phyloP scores from a whole-genome alignment of 2,329 filamentous ascomycete species.

The Bipolaris oryzae region DNA sequence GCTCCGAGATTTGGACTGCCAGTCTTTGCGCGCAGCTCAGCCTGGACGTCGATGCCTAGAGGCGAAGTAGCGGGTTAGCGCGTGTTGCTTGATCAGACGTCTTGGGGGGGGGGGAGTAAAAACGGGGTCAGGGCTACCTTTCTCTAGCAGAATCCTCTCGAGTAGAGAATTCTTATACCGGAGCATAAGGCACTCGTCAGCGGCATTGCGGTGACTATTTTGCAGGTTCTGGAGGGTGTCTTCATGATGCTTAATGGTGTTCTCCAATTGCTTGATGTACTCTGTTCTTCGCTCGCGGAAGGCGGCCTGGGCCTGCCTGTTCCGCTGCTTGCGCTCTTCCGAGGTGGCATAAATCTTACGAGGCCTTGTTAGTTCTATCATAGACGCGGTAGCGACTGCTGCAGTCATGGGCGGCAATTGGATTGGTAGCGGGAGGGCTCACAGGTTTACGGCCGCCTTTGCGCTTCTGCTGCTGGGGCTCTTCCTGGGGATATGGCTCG shows the following conservation, averaged over 20 bases:
- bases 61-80: constrained; percentile 25
- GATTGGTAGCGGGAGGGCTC: constrained; percentile 51
- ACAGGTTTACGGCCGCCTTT: constrained; percentile 98
- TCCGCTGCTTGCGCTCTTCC: constrained; percentile 96
- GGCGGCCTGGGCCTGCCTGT: constrained; percentile 94
- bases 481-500: constrained; percentile 51
- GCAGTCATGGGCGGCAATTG: constrained; percentile 33
- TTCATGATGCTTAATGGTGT: constrained; percentile 96
- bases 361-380: constrained; percentile 49
- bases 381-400: constrained; percentile 39
- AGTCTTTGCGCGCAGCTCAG: constrained; percentile 90
- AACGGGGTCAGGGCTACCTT: constrained; percentile 64
- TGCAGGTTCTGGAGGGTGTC: constrained; percentile 91
- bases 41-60: constrained; percentile 92
- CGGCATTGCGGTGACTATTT: constrained; percentile 89
- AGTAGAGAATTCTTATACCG: constrained; percentile 97
- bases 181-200: constrained; percentile 97
- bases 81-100: constrained; percentile 1
- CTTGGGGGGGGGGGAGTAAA: too few relatives aligned
- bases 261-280: constrained; percentile 99
- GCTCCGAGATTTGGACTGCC: constrained; percentile 80
- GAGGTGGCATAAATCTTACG: constrained; percentile 95
- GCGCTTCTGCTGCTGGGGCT: constrained; percentile 73
- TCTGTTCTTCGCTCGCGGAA: constrained; percentile 96
- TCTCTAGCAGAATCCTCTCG: constrained; percentile 93